These are phyloP conservation scores for Cryptosporidium viatorum DNA, from an alignment of 169 alveolate genomes.

Conservation along the genomic window DNA sequence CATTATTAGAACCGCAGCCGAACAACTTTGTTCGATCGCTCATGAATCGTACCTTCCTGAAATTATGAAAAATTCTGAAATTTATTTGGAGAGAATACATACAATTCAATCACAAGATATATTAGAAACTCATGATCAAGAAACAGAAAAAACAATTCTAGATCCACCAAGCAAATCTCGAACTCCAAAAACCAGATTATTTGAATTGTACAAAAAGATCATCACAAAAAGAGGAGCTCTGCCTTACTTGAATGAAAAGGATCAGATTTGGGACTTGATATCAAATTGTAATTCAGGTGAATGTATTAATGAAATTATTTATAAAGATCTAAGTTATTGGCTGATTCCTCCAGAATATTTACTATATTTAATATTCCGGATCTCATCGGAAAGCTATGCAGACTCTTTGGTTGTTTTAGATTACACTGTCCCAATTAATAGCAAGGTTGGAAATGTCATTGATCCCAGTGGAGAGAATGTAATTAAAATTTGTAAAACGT, in stretches of 20 bases:
- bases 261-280: slow-evolving; percentile 35
- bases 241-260: slow-evolving; percentile 22
- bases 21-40: slow-evolving; percentile 43
- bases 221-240: slow-evolving; percentile 15
- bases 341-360: slow-evolving; percentile 29
- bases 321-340: slow-evolving; percentile 48
- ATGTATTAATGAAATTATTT: slow-evolving; percentile 39
- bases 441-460: slow-evolving; percentile 24
- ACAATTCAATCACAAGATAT: neutral
- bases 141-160: neutral
- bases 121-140: neutral
- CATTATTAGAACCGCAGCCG: slow-evolving; percentile 42
- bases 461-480: slow-evolving; percentile 28
- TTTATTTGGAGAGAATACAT: slow-evolving; percentile 36
- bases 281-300: slow-evolving; percentile 32
- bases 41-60: slow-evolving; percentile 43
- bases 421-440: neutral
- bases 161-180: slow-evolving; percentile 1
- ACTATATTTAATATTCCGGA: slow-evolving; percentile 2
- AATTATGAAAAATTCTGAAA: slow-evolving; percentile 31
- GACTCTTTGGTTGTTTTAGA: slow-evolving; percentile 22
- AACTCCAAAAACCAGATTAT: slow-evolving; percentile 9
- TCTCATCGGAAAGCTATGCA: slow-evolving; percentile 27
- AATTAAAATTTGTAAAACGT: slow-evolving; percentile 11
- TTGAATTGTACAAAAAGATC: slow-evolving; percentile 22